Conservation (phyloP, 495 filamentous ascomycete species). For the Penicillium herquei region DNA sequence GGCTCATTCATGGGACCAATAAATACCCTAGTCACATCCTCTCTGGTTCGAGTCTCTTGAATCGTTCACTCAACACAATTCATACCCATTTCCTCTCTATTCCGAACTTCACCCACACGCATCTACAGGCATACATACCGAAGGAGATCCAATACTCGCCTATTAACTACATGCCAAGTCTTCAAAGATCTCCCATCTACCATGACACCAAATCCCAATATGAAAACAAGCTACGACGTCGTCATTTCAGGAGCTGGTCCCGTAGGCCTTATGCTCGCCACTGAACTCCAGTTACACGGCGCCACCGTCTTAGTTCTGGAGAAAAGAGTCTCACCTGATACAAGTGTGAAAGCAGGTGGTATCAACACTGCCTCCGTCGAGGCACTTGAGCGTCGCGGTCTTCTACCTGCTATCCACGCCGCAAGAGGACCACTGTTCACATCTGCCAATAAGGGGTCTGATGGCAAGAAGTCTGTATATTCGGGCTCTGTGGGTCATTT, state of each 20-base stretch:
- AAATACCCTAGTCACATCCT: too few relatives aligned
- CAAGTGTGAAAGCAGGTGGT: constrained; percentile 21
- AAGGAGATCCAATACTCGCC: too few relatives aligned
- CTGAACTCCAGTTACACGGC: constrained; percentile 21
- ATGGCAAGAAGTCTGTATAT: constrained; percentile 2
- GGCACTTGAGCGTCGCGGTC: constrained; percentile 30
- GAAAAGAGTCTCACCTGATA: constrained; percentile 12
- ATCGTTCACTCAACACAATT: too few relatives aligned
- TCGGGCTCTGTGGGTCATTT: constrained; percentile 25
- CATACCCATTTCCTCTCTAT: too few relatives aligned
- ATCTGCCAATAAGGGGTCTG: not conserved
- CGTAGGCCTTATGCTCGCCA: constrained; percentile 18
- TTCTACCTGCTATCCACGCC: constrained; percentile 22
- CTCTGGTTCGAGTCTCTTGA: too few relatives aligned
- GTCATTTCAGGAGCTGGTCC: constrained; percentile 14
- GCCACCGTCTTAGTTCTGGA: constrained; percentile 29
- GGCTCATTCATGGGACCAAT: too few relatives aligned
- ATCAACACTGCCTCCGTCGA: constrained; percentile 29
- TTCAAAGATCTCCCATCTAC: too few relatives aligned
- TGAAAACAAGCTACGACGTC: constrained; percentile 5
- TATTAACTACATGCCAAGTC: too few relatives aligned
- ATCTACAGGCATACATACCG: too few relatives aligned
- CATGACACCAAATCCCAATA: too few relatives aligned
- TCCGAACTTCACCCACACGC: too few relatives aligned
- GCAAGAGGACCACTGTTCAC: not conserved